phyloP scores from a whole-genome alignment of 83 land plant genomes.

The Isoetes engelmannii region DNA sequence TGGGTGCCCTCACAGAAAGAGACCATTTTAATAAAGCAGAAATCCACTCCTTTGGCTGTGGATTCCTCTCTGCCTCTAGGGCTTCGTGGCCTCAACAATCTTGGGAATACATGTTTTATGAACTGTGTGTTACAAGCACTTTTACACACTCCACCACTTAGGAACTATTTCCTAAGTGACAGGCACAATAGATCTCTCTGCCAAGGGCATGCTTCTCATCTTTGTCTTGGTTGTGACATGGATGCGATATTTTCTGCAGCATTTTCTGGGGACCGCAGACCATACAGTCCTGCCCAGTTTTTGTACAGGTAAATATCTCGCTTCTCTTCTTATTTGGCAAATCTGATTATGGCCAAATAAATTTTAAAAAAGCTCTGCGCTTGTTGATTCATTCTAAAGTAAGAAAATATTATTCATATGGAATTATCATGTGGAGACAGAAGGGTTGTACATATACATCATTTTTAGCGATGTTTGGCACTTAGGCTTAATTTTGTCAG shows the following conservation, averaged over 20 bases:
- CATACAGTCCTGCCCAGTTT: constrained; percentile 85
- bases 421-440: too few species aligned
- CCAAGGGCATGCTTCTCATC: constrained; percentile 27
- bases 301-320: constrained; percentile 51
- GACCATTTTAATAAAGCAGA: constrained; percentile 23
- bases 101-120: constrained; percentile 91
- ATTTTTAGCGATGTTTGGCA: too few species aligned
- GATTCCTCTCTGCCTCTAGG: constrained; percentile 48
- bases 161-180: constrained; percentile 73
- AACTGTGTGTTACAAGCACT: constrained; percentile 90
- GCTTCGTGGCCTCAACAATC: constrained; percentile 69
- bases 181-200: constrained; percentile 55
- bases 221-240: constrained; percentile 79
- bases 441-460: too few species aligned
- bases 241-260: constrained; percentile 65
- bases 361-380: too few species aligned
- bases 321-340: neutral
- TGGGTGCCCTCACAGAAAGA: constrained; percentile 49
- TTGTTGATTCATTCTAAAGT: too few species aligned
- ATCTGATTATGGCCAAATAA: too few species aligned
- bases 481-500: too few species aligned
- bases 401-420: too few species aligned
- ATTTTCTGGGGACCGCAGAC: constrained; percentile 71
- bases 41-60: constrained; percentile 26
- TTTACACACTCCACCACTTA: constrained; percentile 78